Percentiles rank a stretch among this genome's conserved stretches.
Evolutionary conservation across 306 rosid genomes (phyloP).

Genomic region (Betula pendula): DNA sequence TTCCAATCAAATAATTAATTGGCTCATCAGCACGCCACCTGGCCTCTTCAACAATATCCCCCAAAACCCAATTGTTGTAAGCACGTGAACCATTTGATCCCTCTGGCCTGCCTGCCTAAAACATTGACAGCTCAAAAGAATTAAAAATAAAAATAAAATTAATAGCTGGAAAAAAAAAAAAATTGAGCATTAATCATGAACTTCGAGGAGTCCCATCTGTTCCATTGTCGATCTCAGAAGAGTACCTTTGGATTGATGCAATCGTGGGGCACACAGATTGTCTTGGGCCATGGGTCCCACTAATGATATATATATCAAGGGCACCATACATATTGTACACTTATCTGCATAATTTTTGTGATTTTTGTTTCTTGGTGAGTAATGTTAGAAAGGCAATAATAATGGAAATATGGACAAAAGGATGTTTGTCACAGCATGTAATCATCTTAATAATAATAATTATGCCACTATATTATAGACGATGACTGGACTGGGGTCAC

Average conservation of each 20-base stretch:
- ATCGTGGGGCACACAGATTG: slow-evolving; percentile 42
- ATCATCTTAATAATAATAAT: slow-evolving; percentile 47
- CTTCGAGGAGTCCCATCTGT: slow-evolving; percentile 42
- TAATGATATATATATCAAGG: slow-evolving; percentile 22
- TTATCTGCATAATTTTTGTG: slow-evolving; percentile 22
- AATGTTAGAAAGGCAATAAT: slow-evolving; percentile 43
- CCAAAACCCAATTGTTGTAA: slow-evolving; percentile 29
- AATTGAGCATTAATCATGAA: slow-evolving; percentile 43
- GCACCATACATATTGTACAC: slow-evolving; percentile 24
- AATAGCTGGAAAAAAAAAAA: slow-evolving; percentile 9
- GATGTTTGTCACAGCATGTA: slow-evolving; percentile 52
- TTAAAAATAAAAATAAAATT: slow-evolving; percentile 20
- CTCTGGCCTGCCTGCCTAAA: slow-evolving; percentile 10
- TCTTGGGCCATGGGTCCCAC: slow-evolving; percentile 39
- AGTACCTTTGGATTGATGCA: slow-evolving; percentile 46
- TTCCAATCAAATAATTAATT: neutral
- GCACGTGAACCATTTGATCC: slow-evolving; percentile 47
- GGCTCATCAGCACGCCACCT: neutral
- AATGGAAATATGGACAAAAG: slow-evolving; percentile 46
- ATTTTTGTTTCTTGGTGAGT: slow-evolving; percentile 31
- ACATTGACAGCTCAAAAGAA: slow-evolving; percentile 38
- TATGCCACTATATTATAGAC: slow-evolving; percentile 32
- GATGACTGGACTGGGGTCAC: slow-evolving; percentile 48
- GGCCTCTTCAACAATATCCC: slow-evolving; percentile 10
- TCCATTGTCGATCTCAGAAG: slow-evolving; percentile 43